phyloP scores from a whole-genome alignment of 2,329 filamentous ascomycete species.

The Laburnicola sp. region DNA sequence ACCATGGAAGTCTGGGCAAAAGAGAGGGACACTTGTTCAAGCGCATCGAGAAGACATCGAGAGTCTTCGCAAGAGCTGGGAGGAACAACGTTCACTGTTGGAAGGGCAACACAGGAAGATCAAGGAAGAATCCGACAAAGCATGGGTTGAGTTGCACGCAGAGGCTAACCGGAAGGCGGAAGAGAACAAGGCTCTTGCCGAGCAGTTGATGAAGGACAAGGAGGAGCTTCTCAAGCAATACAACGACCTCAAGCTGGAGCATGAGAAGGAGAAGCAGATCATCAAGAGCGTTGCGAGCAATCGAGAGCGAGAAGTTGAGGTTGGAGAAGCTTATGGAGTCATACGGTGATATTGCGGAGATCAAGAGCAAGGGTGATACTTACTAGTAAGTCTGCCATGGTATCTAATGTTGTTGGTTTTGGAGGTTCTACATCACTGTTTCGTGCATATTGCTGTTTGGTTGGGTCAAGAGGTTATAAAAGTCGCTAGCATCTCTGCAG shows the following conservation, averaged over 20 bases:
- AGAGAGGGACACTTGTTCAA: conserved; percentile 43
- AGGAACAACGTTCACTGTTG: conserved; percentile 55
- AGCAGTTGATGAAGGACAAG: conserved; percentile 38
- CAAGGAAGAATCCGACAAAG: conserved; percentile 51
- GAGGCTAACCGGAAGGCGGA: conserved; percentile 41
- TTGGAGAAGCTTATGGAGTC: conserved; percentile 50
- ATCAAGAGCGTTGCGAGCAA: conserved; percentile 46
- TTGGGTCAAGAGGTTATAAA: conserved; percentile 13
- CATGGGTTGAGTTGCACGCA: conserved; percentile 48
- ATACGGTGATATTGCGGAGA: conserved; percentile 48
- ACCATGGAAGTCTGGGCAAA: conserved; percentile 53
- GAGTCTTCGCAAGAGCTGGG: conserved; percentile 54
- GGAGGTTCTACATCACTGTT: conserved; percentile 4
- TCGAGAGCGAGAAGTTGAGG: conserved; percentile 47
- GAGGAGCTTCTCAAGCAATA: conserved; percentile 41
- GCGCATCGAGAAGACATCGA: conserved; percentile 55
- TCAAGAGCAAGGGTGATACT: conserved; percentile 49
- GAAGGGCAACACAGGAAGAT: conserved; percentile 40
- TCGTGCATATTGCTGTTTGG: conserved; percentile 17
- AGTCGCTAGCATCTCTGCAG: conserved; percentile 18
- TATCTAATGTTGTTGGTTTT: conserved; percentile 17
- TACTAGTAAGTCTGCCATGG: conserved; percentile 49
- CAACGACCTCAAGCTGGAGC: conserved; percentile 37
- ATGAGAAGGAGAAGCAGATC: conserved; percentile 42
- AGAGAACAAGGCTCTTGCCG: conserved; percentile 35